These are phyloP conservation scores for Yamadazyma conglobata DNA, from an alignment of 1,139 yeast species.

Conservation along the genomic window DNA sequence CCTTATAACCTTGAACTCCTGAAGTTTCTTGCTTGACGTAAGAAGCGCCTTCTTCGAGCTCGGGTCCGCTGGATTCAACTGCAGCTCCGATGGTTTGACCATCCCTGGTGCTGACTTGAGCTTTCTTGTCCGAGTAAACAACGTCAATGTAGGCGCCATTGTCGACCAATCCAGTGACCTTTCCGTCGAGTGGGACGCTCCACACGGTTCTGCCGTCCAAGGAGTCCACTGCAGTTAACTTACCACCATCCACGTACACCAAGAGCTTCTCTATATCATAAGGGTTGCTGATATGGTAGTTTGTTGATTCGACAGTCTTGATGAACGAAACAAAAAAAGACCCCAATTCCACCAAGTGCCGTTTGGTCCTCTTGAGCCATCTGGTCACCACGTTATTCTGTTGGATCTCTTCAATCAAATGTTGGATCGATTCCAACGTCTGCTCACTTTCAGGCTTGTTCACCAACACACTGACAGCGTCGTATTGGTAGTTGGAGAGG, in stretches of 20 bases:
- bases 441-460: constrained; percentile 29
- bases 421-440: constrained; percentile 27
- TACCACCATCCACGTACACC: constrained; percentile 21
- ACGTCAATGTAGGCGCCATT: constrained; percentile 19
- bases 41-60: constrained; percentile 12
- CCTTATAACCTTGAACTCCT: constrained; percentile 22
- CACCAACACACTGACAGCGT: constrained; percentile 19
- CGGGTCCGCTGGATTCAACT: neutral
- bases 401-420: constrained; percentile 28
- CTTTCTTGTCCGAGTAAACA: constrained; percentile 18
- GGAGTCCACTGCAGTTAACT: constrained; percentile 31
- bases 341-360: constrained; percentile 39
- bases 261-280: constrained; percentile 36
- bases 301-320: constrained; percentile 6
- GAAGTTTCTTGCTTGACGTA: constrained; percentile 8
- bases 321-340: constrained; percentile 18
- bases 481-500: constrained; percentile 8
- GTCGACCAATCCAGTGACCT: constrained; percentile 17
- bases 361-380: constrained; percentile 28
- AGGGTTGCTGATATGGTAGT: constrained; percentile 17
- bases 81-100: constrained; percentile 18
- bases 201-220: constrained; percentile 27
- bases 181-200: constrained; percentile 17
- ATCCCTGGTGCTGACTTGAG: constrained; percentile 22
- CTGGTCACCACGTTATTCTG: constrained; percentile 22